A percentile compares a stretch with the other conserved stretches of the same genome.
Evolutionary conservation across 2,329 filamentous ascomycete genomes (phyloP).

Genomic region (Calonectria pauciramosa): DNA sequence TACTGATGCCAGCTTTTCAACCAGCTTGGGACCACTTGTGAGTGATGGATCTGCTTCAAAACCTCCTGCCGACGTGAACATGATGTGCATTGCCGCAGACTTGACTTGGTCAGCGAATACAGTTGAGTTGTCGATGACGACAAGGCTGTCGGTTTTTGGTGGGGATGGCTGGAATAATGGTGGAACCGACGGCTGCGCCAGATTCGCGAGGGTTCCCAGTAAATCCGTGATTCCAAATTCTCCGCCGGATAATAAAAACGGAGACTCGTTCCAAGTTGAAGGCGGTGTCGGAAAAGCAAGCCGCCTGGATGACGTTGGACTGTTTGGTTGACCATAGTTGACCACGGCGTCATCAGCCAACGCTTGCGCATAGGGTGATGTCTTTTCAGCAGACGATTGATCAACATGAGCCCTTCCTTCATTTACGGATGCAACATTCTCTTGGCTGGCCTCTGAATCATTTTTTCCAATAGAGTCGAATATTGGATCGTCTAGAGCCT

Average conservation of each 20-base stretch:
- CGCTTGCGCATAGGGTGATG: background rate
- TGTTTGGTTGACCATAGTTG: background rate
- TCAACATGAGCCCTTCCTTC: background rate
- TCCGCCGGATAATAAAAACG: background rate
- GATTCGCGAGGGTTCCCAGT: background rate
- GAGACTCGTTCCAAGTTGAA: background rate
- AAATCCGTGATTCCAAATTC: background rate
- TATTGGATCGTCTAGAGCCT: background rate
- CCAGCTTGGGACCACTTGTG: background rate
- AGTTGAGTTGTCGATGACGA: slow-evolving; percentile 4
- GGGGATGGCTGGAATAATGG: background rate
- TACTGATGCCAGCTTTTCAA: background rate
- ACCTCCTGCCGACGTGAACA: background rate
- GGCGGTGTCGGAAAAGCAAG: background rate
- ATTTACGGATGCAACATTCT: fast-evolving
- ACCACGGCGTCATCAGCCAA: background rate
- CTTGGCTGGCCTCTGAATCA: background rate
- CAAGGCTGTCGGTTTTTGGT: background rate
- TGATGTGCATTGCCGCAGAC: slow-evolving; percentile 1
- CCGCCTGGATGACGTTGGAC: background rate
- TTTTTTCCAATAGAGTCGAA: background rate
- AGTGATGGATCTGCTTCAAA: background rate
- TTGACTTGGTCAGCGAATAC: slow-evolving; percentile 8
- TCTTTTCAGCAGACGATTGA: background rate
- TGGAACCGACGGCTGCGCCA: background rate